phyloP scores from a whole-genome alignment of 768 basidiomycete species.

The Tulasnella sp. region DNA sequence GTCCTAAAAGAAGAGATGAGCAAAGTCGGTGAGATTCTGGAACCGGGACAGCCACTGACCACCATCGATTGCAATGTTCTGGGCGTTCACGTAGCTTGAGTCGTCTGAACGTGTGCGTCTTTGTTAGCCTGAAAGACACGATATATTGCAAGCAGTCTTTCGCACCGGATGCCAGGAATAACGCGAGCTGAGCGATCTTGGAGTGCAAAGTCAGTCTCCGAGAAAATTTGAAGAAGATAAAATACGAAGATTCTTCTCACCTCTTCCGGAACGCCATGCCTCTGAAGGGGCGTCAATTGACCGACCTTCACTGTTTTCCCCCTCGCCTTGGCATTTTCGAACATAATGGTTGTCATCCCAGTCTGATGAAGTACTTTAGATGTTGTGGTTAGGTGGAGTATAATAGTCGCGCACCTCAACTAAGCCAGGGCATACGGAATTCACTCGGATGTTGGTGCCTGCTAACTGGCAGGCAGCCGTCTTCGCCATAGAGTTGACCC shows the following conservation, averaged over 20 bases:
- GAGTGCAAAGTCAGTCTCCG: no score
- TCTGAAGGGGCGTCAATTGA: no score
- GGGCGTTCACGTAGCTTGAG: constrained; percentile 86
- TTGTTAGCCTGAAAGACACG: neutral
- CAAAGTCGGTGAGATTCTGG: no score
- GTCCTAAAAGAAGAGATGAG: no score
- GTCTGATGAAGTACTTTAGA: constrained; percentile 34
- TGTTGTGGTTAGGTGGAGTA: neutral
- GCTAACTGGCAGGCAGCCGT: constrained; percentile 71
- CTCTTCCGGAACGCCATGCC: no score
- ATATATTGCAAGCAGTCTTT: neutral
- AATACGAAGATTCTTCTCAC: neutral
- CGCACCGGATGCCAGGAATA: constrained; percentile 83
- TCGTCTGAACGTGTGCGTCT: no score
- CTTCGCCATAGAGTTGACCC: constrained; percentile 81
- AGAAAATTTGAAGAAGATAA: no score
- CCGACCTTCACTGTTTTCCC: no score
- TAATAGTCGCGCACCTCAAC: constrained; percentile 43
- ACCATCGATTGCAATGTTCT: constrained; percentile 78
- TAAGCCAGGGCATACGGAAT: constrained; percentile 81
- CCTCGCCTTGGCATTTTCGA: constrained; percentile 38
- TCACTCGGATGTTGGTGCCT: constrained; percentile 77
- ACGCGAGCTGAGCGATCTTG: constrained; percentile 70
- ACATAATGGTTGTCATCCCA: constrained; percentile 70
- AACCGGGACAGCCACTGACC: constrained; percentile 30